Evolutionary conservation across 1,284 basidiomycete species (phyloP).

Genomic region (Moniliophthora roreri): DNA sequence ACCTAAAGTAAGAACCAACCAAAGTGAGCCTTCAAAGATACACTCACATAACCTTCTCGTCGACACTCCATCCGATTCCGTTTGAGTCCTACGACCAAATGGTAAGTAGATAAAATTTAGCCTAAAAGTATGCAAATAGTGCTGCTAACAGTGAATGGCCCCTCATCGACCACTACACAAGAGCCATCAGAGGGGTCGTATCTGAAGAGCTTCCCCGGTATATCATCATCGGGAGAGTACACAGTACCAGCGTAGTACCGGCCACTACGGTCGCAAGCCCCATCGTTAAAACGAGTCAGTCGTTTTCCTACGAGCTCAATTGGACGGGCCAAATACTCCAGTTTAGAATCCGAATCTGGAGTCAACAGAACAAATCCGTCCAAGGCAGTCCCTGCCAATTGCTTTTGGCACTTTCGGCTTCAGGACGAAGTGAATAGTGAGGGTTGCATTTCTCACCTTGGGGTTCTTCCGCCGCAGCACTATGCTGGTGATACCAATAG

Average conservation of each 20-base stretch:
- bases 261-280: conserved; percentile 62
- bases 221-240: conserved; percentile 43
- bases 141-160: conserved; percentile 60
- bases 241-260: conserved; percentile 67
- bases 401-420: conserved; percentile 11
- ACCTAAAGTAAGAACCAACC: conserved; percentile 4
- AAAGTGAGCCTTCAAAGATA: conserved; percentile 3
- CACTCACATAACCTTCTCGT: conserved; percentile 57
- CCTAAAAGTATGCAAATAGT: conserved; percentile 5
- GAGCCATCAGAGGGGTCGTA: conserved; percentile 50
- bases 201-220: conserved; percentile 59
- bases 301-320: conserved; percentile 38
- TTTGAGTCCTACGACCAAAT: conserved; percentile 71
- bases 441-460: conserved; percentile 38
- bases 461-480: conserved; percentile 43
- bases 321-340: conserved; percentile 51
- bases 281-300: conserved; percentile 67
- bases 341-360: conserved; percentile 25
- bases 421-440: background rate
- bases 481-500: conserved; percentile 54
- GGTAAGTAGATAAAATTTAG: too few species aligned
- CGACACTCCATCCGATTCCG: conserved; percentile 63
- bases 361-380: conserved; percentile 45
- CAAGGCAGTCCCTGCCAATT: conserved; percentile 58
- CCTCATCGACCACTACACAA: conserved; percentile 55